Percentiles rank a stretch among this genome's conserved stretches.
phyloP scores from a whole-genome alignment of 495 filamentous ascomycete genomes.

The Neurospora sp. region DNA sequence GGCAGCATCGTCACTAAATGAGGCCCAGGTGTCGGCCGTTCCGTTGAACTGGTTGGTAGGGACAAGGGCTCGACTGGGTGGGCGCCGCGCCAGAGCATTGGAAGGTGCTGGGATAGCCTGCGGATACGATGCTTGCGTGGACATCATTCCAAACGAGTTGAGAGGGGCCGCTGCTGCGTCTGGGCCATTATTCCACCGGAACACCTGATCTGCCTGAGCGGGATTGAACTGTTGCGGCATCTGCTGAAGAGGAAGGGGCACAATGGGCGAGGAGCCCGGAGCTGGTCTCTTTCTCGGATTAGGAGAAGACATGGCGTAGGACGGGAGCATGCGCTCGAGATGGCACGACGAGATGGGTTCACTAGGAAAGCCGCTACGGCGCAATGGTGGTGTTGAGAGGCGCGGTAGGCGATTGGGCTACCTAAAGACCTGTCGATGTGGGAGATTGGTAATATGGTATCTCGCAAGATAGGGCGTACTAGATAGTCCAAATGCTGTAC shows the following conservation, averaged over 20 bases:
- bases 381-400: background rate
- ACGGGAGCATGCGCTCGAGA: constrained; percentile 18
- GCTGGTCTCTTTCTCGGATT: constrained; percentile 64
- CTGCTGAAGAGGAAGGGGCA: constrained; percentile 33
- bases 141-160: constrained; percentile 34
- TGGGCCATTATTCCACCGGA: constrained; percentile 27
- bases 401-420: background rate
- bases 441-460: background rate
- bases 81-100: constrained; percentile 57
- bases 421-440: background rate
- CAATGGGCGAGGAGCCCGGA: constrained; percentile 54
- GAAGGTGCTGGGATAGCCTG: constrained; percentile 34
- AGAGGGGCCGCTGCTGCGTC: constrained; percentile 22
- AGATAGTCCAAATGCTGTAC: background rate
- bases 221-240: constrained; percentile 34
- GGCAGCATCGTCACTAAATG: constrained; percentile 38
- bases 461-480: background rate
- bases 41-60: constrained; percentile 36
- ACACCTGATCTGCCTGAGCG: constrained; percentile 29
- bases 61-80: constrained; percentile 52
- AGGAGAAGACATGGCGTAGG: constrained; percentile 34
- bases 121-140: constrained; percentile 32
- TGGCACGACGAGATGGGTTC: background rate
- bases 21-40: constrained; percentile 33
- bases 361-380: background rate